These are phyloP conservation scores for Apiotrichum gracile DNA, from an alignment of 1,284 basidiomycete species.

Conservation along the genomic window DNA sequence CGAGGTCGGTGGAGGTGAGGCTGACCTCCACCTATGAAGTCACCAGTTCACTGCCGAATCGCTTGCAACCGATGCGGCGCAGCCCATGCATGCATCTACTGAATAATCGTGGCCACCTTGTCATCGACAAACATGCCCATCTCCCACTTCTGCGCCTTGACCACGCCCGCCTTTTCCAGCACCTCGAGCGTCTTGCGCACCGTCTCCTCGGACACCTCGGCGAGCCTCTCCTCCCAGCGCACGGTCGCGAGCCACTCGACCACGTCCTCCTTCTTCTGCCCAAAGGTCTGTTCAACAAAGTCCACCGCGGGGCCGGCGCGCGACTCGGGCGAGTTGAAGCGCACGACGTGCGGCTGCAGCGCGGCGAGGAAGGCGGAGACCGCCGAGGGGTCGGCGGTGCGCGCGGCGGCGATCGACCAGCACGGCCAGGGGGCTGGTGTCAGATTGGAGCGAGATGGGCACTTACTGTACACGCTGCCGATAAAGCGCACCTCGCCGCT, in stretches of 20 bases:
- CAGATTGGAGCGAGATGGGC: neutral
- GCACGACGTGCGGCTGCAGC: constrained; percentile 60
- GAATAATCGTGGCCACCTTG: constrained; percentile 52
- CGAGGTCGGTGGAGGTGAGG: too few relatives aligned
- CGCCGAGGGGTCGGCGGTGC: constrained; percentile 52
- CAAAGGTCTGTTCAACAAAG: constrained; percentile 71
- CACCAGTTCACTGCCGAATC: too few relatives aligned
- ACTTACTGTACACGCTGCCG: constrained; percentile 45
- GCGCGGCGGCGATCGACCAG: constrained; percentile 84
- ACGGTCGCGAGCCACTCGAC: constrained; percentile 78
- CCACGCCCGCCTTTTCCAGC: constrained; percentile 68
- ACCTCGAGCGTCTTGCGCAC: constrained; percentile 34
- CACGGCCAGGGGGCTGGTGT: constrained; percentile 86
- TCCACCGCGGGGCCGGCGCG: constrained; percentile 60
- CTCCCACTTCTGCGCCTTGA: constrained; percentile 58
- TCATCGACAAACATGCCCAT: constrained; percentile 59
- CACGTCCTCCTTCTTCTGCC: constrained; percentile 59
- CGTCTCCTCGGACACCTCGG: constrained; percentile 52
- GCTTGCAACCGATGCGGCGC: too few relatives aligned
- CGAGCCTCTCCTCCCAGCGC: constrained; percentile 63
- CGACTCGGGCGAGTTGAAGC: constrained; percentile 61
- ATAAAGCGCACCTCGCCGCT: constrained; percentile 71
- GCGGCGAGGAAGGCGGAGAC: constrained; percentile 59
- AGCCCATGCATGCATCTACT: neutral
- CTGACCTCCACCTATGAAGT: too few relatives aligned